phyloP scores from a whole-genome alignment of 345 rosid genomes.

The Hibiscus syriacus region DNA sequence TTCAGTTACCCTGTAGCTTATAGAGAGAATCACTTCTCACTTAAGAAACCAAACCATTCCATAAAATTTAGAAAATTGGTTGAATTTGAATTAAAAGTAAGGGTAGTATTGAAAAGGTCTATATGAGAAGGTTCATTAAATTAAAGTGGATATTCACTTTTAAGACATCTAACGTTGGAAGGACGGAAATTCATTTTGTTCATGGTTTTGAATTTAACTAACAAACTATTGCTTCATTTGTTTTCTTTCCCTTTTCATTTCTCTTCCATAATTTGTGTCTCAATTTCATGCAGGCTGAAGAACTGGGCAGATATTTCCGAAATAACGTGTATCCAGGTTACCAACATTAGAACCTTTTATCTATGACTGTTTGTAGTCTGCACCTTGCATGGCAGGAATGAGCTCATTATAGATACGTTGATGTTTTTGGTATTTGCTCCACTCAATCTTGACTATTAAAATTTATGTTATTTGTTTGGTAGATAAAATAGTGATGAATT shows the following conservation, averaged over 20 bases:
- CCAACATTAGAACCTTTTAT: slow-evolving; percentile 1
- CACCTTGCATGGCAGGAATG: slow-evolving; percentile 2
- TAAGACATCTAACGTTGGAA: neutral
- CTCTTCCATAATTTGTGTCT: neutral
- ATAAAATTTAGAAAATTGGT: no score
- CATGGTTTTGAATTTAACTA: neutral
- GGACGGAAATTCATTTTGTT: neutral
- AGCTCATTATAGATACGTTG: neutral
- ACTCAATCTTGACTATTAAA: neutral
- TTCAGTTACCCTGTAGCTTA: neutral
- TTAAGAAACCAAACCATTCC: neutral
- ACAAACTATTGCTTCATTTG: neutral
- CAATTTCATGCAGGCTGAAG: slow-evolving; percentile 63
- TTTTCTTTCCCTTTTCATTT: slow-evolving; percentile 1
- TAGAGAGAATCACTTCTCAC: neutral
- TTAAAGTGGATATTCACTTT: neutral
- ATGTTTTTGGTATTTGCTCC: neutral
- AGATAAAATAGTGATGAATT: neutral
- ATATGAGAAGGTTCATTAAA: neutral
- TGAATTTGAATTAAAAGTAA: neutral
- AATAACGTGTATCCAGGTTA: slow-evolving; percentile 99
- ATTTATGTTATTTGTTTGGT: neutral
- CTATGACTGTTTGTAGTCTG: neutral
- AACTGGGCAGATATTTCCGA: no score
- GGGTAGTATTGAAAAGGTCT: neutral